Percentiles rank a stretch among this genome's conserved stretches.
Conservation (phyloP, 441 rosid species). For the Eruca vesicaria region DNA sequence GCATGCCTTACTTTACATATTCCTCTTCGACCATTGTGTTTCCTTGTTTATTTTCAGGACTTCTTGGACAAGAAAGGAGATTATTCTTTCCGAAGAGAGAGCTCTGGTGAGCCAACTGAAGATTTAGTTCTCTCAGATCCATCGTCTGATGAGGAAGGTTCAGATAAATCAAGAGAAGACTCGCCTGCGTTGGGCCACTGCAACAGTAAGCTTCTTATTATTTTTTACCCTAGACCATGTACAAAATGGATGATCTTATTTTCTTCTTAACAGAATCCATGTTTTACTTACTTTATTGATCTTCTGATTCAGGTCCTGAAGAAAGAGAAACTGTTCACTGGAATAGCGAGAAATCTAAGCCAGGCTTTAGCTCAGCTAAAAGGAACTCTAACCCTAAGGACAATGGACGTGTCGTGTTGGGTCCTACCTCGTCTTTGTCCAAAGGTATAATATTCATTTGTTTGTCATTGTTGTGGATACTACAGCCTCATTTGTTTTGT, state of each 20-base stretch:
- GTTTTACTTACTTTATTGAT: constrained; percentile 3
- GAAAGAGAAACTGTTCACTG: constrained; percentile 39
- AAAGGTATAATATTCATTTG: constrained; percentile 47
- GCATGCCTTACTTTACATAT: constrained; percentile 16
- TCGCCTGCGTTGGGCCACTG: constrained; percentile 37
- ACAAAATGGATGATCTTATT: background rate
- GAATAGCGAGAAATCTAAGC: constrained; percentile 43
- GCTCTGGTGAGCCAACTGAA: constrained; percentile 32
- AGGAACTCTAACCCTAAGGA: constrained; percentile 40
- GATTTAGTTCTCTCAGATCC: constrained; percentile 45
- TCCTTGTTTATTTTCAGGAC: constrained; percentile 58
- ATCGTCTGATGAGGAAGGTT: constrained; percentile 48
- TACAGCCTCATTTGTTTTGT: constrained; percentile 16
- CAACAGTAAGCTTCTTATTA: constrained; percentile 29
- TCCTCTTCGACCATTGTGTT: constrained; percentile 37
- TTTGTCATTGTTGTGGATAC: constrained; percentile 8
- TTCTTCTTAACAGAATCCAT: constrained; percentile 15
- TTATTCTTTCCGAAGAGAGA: constrained; percentile 38
- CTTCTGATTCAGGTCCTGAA: constrained; percentile 37
- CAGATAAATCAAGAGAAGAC: constrained; percentile 51
- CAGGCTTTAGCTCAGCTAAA: constrained; percentile 45
- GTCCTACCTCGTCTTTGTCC: constrained; percentile 43
- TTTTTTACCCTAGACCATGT: constrained; percentile 9
- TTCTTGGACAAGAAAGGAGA: constrained; percentile 38
- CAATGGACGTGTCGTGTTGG: constrained; percentile 36